Evolutionary conservation across 805 yeast species (phyloP), one percentile per base, ranked within the genome.

Genomic region (Wilhelminamyces savonicus): DNA sequence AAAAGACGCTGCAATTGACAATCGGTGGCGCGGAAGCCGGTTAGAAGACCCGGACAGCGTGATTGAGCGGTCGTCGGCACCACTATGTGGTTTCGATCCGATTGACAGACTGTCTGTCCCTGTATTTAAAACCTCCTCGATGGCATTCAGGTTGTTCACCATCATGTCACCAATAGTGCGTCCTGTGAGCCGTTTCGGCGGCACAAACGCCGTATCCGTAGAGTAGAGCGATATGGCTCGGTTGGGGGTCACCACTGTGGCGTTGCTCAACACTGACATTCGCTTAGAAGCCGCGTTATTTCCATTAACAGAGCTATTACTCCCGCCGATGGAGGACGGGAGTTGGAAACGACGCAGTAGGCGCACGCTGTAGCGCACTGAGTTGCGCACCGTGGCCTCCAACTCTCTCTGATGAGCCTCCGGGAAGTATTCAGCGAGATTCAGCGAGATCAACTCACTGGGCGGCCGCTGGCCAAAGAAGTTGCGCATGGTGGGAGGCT

Each of bases 381-480:
- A 83, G 48, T 85, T 87, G 13, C 94, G 62, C 26, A 88, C 73
- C 2, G 95, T 88, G 33, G 80, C 78, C 37, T 82, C 82, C 38
- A 92, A 67, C 34, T 80, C 80, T 26, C 71, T 66, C 29, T 76
- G 72, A 15, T 75, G 78, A 0, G 94, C 78, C 23, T 78, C 81
- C 0, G 98, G 98, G 66, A 92, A 92, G 53, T 84, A 90, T 39
- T 88, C 95, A 2, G 87, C 80, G 40, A 90, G 62, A 48, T 90
- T 86, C 2, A 88, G 78, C 2, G 97, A 84, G 37, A 90, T 92
- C 43, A 88, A 71, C 49, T 86, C 94, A 36, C 92, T 79, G 1
- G 97, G 88, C 5, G 98, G 98, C 47, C 98, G 69, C 53, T 85
- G 95, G 15, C 94, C 94, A 54, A 80, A 79, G 35, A 83, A 70